phyloP scores from a whole-genome alignment of 192 early-diverging fungal genomes.

The Coemansia sp. region DNA sequence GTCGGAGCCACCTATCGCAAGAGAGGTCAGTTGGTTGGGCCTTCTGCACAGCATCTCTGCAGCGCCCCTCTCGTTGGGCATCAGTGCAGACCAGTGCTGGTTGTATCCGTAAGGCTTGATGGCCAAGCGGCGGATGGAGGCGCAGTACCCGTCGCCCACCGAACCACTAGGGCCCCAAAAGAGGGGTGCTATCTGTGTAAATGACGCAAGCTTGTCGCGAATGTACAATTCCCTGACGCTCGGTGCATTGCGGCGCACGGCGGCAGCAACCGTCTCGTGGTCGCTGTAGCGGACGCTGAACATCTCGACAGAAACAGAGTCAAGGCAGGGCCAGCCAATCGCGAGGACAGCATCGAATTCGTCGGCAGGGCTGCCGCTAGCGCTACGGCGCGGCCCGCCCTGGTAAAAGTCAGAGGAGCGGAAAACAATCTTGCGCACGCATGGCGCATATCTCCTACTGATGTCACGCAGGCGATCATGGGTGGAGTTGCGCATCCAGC shows the following conservation, averaged over 20 bases:
- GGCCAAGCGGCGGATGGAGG: conserved; percentile 24
- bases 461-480: conserved; percentile 22
- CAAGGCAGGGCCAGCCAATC: conserved; percentile 31
- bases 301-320: conserved; percentile 40
- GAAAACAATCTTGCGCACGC: conserved; percentile 43
- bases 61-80: conserved; percentile 23
- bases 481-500: conserved; percentile 35
- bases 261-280: conserved; percentile 24
- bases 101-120: conserved; percentile 45
- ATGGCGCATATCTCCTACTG: conserved; percentile 5
- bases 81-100: conserved; percentile 43
- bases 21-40: conserved; percentile 27
- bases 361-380: conserved; percentile 5
- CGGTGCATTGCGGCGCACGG: conserved; percentile 23
- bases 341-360: conserved; percentile 40
- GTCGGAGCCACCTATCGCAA: conserved; percentile 38
- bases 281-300: conserved; percentile 31
- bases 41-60: conserved; percentile 16
- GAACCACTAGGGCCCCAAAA: conserved; percentile 1
- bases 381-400: conserved; percentile 17
- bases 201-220: conserved; percentile 32
- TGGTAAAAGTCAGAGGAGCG: conserved; percentile 32
- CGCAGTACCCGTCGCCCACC: not conserved
- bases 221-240: conserved; percentile 33
- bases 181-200: conserved; percentile 15